Conservation (phyloP, 2,329 filamentous ascomycete species). For the Exophiala sideris region DNA sequence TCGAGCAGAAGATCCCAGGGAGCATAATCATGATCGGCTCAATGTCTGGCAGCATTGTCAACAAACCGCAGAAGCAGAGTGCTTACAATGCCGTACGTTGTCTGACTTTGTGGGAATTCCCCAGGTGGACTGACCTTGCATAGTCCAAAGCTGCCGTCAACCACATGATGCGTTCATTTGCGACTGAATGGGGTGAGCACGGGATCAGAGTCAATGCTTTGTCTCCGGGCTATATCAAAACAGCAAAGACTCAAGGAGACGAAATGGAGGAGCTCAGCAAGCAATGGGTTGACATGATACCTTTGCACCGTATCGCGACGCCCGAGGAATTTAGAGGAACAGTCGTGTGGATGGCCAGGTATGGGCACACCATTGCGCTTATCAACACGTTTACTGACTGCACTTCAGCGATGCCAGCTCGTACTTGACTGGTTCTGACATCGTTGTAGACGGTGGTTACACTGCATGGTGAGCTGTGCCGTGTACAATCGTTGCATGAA, state of each 20-base stretch:
- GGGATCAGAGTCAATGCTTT: slow-evolving; percentile 49
- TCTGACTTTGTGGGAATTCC: slow-evolving; percentile 12
- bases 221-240: slow-evolving; percentile 47
- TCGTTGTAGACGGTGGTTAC: no score
- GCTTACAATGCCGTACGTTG: slow-evolving; percentile 60
- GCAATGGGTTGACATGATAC: neutral
- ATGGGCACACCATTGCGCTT: no score
- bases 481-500: no score
- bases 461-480: no score
- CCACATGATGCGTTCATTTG: slow-evolving; percentile 46
- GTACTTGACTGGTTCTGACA: no score
- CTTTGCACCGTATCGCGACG: neutral
- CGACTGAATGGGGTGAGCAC: slow-evolving; percentile 45
- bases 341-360: no score
- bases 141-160: slow-evolving; percentile 46
- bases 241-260: slow-evolving; percentile 27
- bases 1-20: slow-evolving; percentile 52
- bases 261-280: neutral
- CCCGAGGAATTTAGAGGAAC: slow-evolving; percentile 13
- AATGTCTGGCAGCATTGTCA: slow-evolving; percentile 67
- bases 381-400: no score
- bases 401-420: no score
- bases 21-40: slow-evolving; percentile 67
- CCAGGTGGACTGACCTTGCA: slow-evolving; percentile 13
- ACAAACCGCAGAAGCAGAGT: slow-evolving; percentile 67